These are phyloP conservation scores for Phytophthora chlamydospora DNA, from an alignment of 352 stramenopile genomes.

Conservation along the genomic window DNA sequence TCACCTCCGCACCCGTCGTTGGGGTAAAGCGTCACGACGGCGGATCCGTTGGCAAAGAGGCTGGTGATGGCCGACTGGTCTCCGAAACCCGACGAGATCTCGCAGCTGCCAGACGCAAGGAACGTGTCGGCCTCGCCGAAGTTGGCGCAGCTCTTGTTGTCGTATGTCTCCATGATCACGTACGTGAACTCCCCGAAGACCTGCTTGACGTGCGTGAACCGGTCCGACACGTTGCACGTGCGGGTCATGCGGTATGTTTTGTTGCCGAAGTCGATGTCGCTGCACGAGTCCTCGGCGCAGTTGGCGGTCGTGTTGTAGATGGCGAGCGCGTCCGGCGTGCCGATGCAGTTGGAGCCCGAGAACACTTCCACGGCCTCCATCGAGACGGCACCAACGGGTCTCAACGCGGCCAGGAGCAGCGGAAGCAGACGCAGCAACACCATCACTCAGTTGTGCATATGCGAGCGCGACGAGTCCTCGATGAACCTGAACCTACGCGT, in stretches of 20 bases:
- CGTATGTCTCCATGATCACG: conserved; percentile 26
- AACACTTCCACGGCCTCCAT: conserved; percentile 24
- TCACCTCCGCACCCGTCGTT: conserved; percentile 20
- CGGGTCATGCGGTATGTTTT: conserved; percentile 18
- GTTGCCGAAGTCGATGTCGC: conserved; percentile 15
- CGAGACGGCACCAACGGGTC: neutral
- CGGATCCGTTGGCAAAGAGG: conserved; percentile 25
- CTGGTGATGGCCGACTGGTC: conserved; percentile 19
- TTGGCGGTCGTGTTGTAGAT: conserved; percentile 9
- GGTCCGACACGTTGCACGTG: conserved; percentile 22
- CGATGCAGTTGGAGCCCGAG: conserved; percentile 21
- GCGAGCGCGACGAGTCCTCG: conserved; percentile 4
- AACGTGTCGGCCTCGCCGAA: conserved; percentile 23
- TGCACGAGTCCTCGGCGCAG: conserved; percentile 16
- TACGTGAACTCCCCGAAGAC: conserved; percentile 26
- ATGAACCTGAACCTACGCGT: conserved; percentile 5
- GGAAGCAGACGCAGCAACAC: neutral
- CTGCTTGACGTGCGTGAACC: conserved; percentile 9
- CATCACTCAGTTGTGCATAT: too few relatives aligned
- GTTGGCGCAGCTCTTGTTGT: conserved; percentile 14
- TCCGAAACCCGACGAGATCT: conserved; percentile 22
- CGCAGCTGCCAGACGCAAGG: conserved; percentile 16
- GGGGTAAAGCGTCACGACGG: conserved; percentile 15
- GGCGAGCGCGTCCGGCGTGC: conserved; percentile 22
- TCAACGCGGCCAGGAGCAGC: conserved; percentile 1